Evolutionary conservation across 345 rosid species (phyloP), one percentile per base, ranked within the genome.

Genomic region (Rhizophora mangle): DNA sequence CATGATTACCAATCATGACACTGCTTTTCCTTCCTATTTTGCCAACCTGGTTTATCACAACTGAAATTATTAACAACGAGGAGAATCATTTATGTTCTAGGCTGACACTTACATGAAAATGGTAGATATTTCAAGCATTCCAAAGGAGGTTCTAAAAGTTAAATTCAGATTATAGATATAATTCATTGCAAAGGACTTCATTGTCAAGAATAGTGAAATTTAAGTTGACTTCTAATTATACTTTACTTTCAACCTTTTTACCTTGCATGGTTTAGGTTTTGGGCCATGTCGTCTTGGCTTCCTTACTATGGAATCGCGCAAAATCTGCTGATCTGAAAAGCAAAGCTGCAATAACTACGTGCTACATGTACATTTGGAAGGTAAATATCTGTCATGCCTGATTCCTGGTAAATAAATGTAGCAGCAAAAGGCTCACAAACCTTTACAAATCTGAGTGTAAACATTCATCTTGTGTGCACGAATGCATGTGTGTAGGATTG

Each of bases 351-450:
- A 94, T 89, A 74, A 89, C 96, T 66, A 88, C 97, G 62, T 89
- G 90, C 68, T 94, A 94, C 80, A 94, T 94, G 98, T 89, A 91
- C 75, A 83, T 94, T 77, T 94, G 98, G 98, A 88, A 94, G 98
- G 97, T 94, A 84, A 70, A 21, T 26, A 46, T 54, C 67, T 61
- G 29, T 60, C 63, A 26, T 53, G 1, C 51, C 54, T 69, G 20
- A 21, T 18, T 52, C 21, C 31, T 2, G 16, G 4, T 62, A 8
- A 65, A 64, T 31, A 21, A 56, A 43, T 13, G 19, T 65, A 29
- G 27, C 13, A 19, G 34, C 5, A 55, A 46, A 31, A 22, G 19
- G 6, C 16, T 13, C 49, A 43, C 18, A 43, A 43, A 7, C 9
- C 9, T 34, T 34, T 43, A 13, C 49, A 43, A 11, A 19, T 13